Evolutionary conservation across 2,329 filamentous ascomycete genomes (phyloP).

Genomic region (Neopestalotiopsis sp.): DNA sequence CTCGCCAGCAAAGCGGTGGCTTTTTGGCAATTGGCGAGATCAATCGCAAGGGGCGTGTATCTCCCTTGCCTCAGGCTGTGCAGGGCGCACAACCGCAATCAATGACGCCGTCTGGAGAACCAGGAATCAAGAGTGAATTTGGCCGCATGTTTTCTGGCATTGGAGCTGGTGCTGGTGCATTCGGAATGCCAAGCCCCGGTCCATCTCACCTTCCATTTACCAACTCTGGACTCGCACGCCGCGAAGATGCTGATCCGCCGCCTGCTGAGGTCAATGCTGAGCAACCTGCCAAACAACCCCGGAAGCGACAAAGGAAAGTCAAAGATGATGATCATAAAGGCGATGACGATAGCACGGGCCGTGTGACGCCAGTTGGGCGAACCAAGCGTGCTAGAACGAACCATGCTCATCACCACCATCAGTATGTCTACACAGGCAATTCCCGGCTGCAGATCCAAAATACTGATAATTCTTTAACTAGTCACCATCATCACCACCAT

Average conservation of each 20-base stretch:
- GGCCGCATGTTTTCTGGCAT: conserved; percentile 96
- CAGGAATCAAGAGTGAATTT: conserved; percentile 92
- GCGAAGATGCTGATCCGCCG: conserved; percentile 55
- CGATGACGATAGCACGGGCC: conserved; percentile 70
- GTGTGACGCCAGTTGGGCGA: conserved; percentile 61
- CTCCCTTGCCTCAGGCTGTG: conserved; percentile 89
- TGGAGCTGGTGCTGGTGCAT: conserved; percentile 60
- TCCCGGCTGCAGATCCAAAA: conserved; percentile 24
- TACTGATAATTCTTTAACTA: conserved; percentile 30
- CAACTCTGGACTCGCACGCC: conserved; percentile 49
- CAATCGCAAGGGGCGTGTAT: conserved; percentile 82
- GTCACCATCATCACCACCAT: conserved; percentile 60
- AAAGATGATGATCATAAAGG: conserved; percentile 75
- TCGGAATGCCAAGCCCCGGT: conserved; percentile 57
- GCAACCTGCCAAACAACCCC: conserved; percentile 48
- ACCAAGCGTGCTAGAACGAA: conserved; percentile 70
- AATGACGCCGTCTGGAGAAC: conserved; percentile 78
- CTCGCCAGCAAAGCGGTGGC: conserved; percentile 60
- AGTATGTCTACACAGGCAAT: conserved; percentile 51
- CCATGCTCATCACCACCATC: conserved; percentile 66
- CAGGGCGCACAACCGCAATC: conserved; percentile 87
- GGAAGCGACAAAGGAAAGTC: conserved; percentile 67
- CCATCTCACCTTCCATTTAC: conserved; percentile 53
- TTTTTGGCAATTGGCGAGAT: conserved; percentile 81
- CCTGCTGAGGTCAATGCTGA: conserved; percentile 52